Evolutionary conservation across 345 rosid genomes (phyloP).

Genomic region (Brassica cretica): DNA sequence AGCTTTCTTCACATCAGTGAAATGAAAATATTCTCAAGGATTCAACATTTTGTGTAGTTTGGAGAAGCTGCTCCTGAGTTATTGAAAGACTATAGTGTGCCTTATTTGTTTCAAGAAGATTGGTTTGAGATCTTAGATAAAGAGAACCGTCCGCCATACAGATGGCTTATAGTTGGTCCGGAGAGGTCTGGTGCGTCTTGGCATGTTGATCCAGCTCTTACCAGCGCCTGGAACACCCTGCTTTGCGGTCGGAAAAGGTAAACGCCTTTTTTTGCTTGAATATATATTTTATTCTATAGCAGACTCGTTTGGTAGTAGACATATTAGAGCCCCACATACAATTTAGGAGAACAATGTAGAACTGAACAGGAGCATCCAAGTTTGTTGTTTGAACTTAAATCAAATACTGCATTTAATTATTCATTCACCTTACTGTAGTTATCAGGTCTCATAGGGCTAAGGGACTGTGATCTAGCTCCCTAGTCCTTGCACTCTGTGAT

Average conservation of each 20-base stretch:
- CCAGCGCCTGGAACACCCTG: constrained; percentile 98
- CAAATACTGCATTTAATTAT: not conserved
- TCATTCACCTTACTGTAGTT: not conserved
- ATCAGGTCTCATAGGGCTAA: not conserved
- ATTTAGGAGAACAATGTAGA: not conserved
- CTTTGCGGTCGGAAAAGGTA: constrained; percentile 95
- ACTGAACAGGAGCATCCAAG: not conserved
- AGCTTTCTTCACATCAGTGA: no score
- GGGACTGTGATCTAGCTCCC: not conserved
- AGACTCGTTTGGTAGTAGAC: not conserved
- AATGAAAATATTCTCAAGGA: not conserved
- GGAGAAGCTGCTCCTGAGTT: constrained; percentile 80
- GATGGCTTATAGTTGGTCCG: constrained; percentile 96
- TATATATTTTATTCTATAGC: not conserved
- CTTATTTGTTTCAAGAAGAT: constrained; percentile 87
- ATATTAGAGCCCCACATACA: not conserved
- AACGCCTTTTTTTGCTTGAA: not conserved
- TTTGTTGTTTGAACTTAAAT: not conserved
- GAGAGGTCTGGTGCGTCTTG: constrained; percentile 99
- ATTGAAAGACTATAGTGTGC: constrained; percentile 78
- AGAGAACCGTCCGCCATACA: constrained; percentile 77
- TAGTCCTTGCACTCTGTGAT: not conserved
- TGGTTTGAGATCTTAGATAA: constrained; percentile 71
- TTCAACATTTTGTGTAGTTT: constrained; percentile 55
- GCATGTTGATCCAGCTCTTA: constrained; percentile 98